phyloP scores from a whole-genome alignment of 768 basidiomycete genomes.

The Boletus reticuloceps region DNA sequence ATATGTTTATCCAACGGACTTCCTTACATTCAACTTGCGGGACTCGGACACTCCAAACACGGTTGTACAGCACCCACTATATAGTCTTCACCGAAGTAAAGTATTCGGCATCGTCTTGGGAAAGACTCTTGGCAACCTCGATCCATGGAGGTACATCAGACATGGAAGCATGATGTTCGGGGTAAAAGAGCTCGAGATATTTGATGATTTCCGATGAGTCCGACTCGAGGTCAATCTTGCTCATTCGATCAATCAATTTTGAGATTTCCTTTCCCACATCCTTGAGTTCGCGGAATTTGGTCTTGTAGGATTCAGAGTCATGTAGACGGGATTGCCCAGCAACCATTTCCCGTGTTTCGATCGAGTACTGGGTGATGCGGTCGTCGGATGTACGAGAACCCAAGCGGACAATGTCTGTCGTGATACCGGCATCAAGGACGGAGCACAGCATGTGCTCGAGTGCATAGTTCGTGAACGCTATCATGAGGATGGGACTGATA shows the following conservation, averaged over 20 bases:
- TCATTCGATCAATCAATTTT: constrained; percentile 43
- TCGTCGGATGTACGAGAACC: constrained; percentile 65
- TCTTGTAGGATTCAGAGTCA: constrained; percentile 21
- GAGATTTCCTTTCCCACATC: constrained; percentile 44
- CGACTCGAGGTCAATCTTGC: constrained; percentile 32
- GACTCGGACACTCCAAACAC: too few species aligned
- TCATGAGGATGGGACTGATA: constrained; percentile 52
- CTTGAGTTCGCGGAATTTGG: constrained; percentile 42
- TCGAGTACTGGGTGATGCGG: constrained; percentile 55
- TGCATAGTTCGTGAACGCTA: constrained; percentile 77
- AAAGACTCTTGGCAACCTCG: constrained; percentile 15
- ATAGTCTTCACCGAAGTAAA: too few species aligned
- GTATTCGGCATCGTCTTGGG: constrained; percentile 11
- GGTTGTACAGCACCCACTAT: too few species aligned
- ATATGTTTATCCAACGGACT: too few species aligned
- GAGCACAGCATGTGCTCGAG: constrained; percentile 69
- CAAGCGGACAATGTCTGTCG: constrained; percentile 60
- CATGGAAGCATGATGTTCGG: constrained; percentile 47
- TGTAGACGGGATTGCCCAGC: constrained; percentile 42
- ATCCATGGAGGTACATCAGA: constrained; percentile 50
- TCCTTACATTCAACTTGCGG: too few species aligned
- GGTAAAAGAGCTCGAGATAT: constrained; percentile 44
- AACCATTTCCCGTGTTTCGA: constrained; percentile 54
- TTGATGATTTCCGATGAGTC: constrained; percentile 37
- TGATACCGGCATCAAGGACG: constrained; percentile 64